phyloP scores from a whole-genome alignment of 495 filamentous ascomycete genomes.

The Chaetomium cochliodes region DNA sequence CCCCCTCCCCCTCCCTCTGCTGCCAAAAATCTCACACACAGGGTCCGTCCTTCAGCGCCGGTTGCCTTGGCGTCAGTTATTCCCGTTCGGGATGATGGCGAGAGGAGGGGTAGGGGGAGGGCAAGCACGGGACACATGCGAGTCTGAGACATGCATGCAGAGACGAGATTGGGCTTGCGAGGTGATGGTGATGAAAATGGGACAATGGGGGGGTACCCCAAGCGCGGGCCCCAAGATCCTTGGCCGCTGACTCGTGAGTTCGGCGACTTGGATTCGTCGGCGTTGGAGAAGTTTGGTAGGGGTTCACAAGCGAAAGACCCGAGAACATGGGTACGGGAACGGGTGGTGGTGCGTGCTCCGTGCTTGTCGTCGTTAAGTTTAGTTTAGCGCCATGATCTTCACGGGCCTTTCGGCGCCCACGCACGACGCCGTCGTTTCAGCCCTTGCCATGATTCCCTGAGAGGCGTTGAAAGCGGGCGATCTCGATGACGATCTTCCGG shows the following conservation, averaged over 20 bases:
- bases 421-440: conserved; percentile 25
- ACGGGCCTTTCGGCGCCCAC: conserved; percentile 27
- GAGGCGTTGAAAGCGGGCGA: conserved; percentile 11
- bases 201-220: neutral
- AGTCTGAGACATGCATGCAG: conserved; percentile 19
- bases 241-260: conserved; percentile 9
- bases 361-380: neutral
- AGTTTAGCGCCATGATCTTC: conserved; percentile 31
- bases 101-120: too few relatives aligned
- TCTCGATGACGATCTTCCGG: conserved; percentile 17
- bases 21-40: neutral
- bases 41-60: neutral
- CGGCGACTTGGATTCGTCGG: neutral
- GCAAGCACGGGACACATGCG: neutral
- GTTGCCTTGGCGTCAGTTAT: neutral
- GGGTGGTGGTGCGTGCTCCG: conserved; percentile 10
- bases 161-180: conserved; percentile 8
- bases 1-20: too few relatives aligned
- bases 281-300: neutral
- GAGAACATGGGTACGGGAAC: conserved; percentile 11
- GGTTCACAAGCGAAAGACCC: conserved; percentile 11
- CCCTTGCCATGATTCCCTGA: conserved; percentile 9
- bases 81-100: neutral
- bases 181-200: neutral
- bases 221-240: neutral